These are phyloP conservation scores for Citrullus mucosospermus DNA, from an alignment of 306 rosid species.

Conservation along the genomic window DNA sequence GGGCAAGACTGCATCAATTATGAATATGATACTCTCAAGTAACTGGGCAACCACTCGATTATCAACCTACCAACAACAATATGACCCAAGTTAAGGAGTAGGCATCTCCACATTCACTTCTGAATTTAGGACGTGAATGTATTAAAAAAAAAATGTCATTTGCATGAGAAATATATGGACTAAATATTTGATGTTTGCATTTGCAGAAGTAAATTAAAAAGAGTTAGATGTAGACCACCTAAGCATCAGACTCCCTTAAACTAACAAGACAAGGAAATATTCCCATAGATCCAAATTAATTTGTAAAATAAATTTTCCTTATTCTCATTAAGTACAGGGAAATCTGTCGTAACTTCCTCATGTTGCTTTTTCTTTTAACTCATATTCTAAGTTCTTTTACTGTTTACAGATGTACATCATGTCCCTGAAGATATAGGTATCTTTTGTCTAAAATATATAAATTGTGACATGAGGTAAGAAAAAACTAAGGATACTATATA, in stretches of 20 bases:
- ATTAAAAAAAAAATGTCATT: background rate
- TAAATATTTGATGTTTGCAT: background rate
- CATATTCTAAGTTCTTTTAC: background rate
- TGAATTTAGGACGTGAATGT: background rate
- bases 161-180: background rate
- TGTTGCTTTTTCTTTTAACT: background rate
- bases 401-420: background rate
- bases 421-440: background rate
- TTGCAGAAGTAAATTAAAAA: background rate
- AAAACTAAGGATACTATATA: background rate
- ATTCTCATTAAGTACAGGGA: background rate
- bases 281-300: background rate
- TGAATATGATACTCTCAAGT: constrained; percentile 81
- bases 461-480: background rate
- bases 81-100: constrained; percentile 10
- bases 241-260: background rate
- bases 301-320: background rate
- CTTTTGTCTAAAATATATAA: background rate
- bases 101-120: background rate
- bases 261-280: background rate
- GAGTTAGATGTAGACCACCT: background rate
- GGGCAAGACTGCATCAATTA: constrained; percentile 88
- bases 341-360: background rate
- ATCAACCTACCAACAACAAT: constrained; percentile 51
- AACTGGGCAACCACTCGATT: constrained; percentile 61